Conservation (phyloP, 2,329 filamentous ascomycete species). For the Emmonsiellopsis sp. region DNA sequence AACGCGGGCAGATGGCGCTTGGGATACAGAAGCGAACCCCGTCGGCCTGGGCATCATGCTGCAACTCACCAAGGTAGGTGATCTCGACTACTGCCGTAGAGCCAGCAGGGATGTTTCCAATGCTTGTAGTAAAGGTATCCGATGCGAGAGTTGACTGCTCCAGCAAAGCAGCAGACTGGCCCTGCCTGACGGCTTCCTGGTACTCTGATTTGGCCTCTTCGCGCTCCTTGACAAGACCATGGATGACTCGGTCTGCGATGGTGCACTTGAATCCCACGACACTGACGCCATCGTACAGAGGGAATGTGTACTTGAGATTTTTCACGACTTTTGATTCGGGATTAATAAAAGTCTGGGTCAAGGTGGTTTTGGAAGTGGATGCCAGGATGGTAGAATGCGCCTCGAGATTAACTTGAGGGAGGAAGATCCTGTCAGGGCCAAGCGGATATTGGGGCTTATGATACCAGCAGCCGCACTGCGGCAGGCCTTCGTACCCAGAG, state of each 20-base stretch:
- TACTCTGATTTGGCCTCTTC: conserved; percentile 53
- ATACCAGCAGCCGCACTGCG: background rate
- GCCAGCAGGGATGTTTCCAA: conserved; percentile 58
- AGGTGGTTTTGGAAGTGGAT: conserved; percentile 42
- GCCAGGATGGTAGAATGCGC: conserved; percentile 55
- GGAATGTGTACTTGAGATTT: conserved; percentile 59
- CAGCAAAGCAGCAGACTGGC: conserved; percentile 56
- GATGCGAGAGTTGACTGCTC: conserved; percentile 51
- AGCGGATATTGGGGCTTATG: background rate
- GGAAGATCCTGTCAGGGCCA: conserved; percentile 30
- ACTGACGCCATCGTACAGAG: conserved; percentile 62
- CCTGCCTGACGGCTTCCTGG: conserved; percentile 47
- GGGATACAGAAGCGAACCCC: conserved; percentile 62
- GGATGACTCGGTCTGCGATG: conserved; percentile 47
- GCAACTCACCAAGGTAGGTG: conserved; percentile 60
- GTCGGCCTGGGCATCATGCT: conserved; percentile 60
- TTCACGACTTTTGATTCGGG: conserved; percentile 39
- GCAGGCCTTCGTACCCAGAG: background rate
- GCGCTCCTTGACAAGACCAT: conserved; percentile 59
- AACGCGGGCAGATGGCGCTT: conserved; percentile 57
- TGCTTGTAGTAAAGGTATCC: conserved; percentile 59
- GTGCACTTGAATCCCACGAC: conserved; percentile 60
- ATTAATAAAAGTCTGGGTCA: conserved; percentile 56
- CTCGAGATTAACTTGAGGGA: conserved; percentile 51
- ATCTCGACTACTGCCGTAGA: conserved; percentile 53